Evolutionary conservation across 2,329 filamentous ascomycete species (phyloP), one percentile per base, ranked within the genome.

Genomic region (Zarea fungicola): DNA sequence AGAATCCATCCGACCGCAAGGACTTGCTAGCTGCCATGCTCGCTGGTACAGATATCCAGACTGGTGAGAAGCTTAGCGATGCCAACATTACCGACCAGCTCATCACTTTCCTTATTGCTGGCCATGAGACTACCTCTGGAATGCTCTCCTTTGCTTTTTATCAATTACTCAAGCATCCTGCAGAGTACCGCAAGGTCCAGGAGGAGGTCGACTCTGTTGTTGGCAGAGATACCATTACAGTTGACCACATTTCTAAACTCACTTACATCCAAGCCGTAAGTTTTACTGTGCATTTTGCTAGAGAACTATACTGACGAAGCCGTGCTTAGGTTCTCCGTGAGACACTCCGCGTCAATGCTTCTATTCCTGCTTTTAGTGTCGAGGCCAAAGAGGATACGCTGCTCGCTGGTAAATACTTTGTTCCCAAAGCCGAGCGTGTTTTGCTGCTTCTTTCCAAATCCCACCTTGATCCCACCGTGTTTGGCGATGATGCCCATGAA

Each of bases 11-110:
- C 2, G 71, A 76, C 5, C 77, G 78, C 54, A 84, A 83, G 49
- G 87, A 90, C 62, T 68, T 90, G 6, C 65, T 90, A 10, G 78
- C 79, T 52, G 80, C 83, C 26, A 86, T 91, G 83, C 67, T 91
- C 37, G 70, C 81, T 6, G 83, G 83, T 0, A 74, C 73, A 10
- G 86, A 90, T 59, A 75, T 81, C 1, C 77, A 81, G 64, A 88
- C 84, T 4, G 83, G 84, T 11, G 70, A 83, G 56, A 75, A 74
- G n/a, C 67, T 89, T 55, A 75, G 70, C 1, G 81, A 87, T 51
- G 70, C 76, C 5, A 78, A 73, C 42, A 85, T 89, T 53, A 75
- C 80, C 14, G 74, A 84, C 60, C 87, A 89, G 54, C 79, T 89
- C 66, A 82, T 86, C 51, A 89, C 84, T 0, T 88, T 89, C 55